Base-by-base conservation (phyloP, 2,329 filamentous ascomycete genomes). In the Trichoderma sp. region DNA sequence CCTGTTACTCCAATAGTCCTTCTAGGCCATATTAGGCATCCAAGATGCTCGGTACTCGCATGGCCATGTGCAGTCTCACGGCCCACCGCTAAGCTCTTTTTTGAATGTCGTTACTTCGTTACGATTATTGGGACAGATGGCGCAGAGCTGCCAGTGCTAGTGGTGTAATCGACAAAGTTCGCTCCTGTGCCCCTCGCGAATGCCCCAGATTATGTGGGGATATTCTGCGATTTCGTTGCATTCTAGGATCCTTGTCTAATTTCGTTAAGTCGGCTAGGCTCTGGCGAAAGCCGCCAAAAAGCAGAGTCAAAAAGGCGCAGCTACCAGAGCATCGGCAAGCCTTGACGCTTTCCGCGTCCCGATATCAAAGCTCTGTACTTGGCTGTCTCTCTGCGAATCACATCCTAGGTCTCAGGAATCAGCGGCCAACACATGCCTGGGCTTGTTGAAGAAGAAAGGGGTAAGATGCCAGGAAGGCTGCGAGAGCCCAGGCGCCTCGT, bases 141-240 rank as follows among this genome's bases (percentile, higher is more conserved):
- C 15, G 21, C 15, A 28, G 21, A 67, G 47, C 30, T 56, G 30
- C n/a, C 28, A 36, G 6, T 39, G 24, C 57, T 34, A 60, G 57
- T 21, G 18, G 57, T 32, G 18, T 67, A 39, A 32, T 28, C 51
- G 51, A 56, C 18, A 28, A 58, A 39, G 21, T 39, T 39, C 47
- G 51, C 51, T 57, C 32, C 34, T 39, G 21, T 28, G 51, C 32
- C 64, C 64, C 64, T 43, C 64, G 18, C 34, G 57, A 39, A 58
- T 67, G 64, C 64, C 65, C 65, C 56, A 36, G 65, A 68, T 60
- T 68, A 6, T 21, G 53, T 47, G 36, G 65, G 56, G 65, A 60
- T 26, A 32, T n/a, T 53, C 21, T 61, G 30, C 66, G 21, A 62
- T 62, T 36, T 6, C 7, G 56, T 69, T 30, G 24, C 56, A 51